Evolutionary conservation across 139 green algal genomes (phyloP), one percentile per base, ranked within the genome.

Genomic region (Yamagishiella unicocca): DNA sequence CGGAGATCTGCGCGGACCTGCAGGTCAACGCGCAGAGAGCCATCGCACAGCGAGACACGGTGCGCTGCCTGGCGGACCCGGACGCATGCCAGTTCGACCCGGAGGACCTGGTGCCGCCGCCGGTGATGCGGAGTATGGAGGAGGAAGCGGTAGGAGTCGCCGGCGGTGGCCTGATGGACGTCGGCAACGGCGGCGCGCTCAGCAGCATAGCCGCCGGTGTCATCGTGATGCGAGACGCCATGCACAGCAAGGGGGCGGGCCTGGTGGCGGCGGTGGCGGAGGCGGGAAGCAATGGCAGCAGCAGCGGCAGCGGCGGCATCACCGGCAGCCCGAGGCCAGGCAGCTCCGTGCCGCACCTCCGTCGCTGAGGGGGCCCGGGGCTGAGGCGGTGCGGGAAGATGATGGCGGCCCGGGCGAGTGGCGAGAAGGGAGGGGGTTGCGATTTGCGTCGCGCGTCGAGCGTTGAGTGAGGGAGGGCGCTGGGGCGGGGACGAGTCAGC

Each of bases 1-100:
- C 85, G 40, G 83, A 90, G 12, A 73, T 93, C 40, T 87, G 77
- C 77, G 55, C 25, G 4, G 78, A 84, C 78, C 58, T 84, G 40
- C 58, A 45, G 33, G 45, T 61, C 58, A 74, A 37, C 21, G 58
- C 58, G 2, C 58, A 84, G 37, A 38, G 40, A 29, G 58, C 58
- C 9, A 43, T 84, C 21, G 38, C 58, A 27, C 78, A 84, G 61
- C 78, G 78, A 24, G 29, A 38, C 27, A 58, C 61, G 58, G 78
- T 84, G 78, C 58, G 58, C 78, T 84, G 78, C 78, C 78, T 84
- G 78, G 78, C 78, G 1, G 78, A 74, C 33, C 78, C 78, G 3
- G 78, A 42, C 58, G 7, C 12, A 9, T 84, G 78, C 78, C 27
- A 50, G 27, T 81, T 64, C 14, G 38, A 78, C 25, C 40, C 38